Percentiles rank a stretch among this genome's conserved stretches.
Evolutionary conservation across 176 grass and related monocot species (phyloP).

Genomic region (Musa itinerans): DNA sequence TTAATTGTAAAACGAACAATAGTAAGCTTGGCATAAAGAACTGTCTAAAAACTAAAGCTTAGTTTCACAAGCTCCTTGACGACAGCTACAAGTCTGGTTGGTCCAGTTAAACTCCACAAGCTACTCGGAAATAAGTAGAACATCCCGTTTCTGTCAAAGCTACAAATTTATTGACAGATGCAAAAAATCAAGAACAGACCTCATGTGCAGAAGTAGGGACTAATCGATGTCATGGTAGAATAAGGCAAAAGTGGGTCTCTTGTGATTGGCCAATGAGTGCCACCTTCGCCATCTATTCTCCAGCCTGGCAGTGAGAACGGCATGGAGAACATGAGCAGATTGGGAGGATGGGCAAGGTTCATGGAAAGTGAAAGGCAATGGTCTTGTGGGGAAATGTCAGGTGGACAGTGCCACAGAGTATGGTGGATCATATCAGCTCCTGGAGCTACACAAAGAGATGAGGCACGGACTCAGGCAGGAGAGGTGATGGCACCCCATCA

Average conservation of each 20-base stretch:
- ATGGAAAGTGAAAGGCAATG: slow-evolving; percentile 71
- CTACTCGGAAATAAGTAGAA: slow-evolving; percentile 12
- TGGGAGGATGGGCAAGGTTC: slow-evolving; percentile 58
- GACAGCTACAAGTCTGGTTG: slow-evolving; percentile 7
- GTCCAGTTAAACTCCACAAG: slow-evolving; percentile 8
- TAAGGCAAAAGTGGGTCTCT: slow-evolving; percentile 55
- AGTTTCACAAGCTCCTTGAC: not conserved
- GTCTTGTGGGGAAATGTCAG: slow-evolving; percentile 57
- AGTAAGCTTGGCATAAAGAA: slow-evolving; percentile 19
- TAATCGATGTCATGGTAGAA: slow-evolving; percentile 72
- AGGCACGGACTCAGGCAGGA: slow-evolving; percentile 58
- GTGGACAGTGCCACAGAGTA: slow-evolving; percentile 58
- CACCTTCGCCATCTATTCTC: slow-evolving; percentile 69
- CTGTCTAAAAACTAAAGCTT: slow-evolving; percentile 7
- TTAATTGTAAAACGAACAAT: slow-evolving; percentile 10
- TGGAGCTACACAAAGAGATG: slow-evolving; percentile 70
- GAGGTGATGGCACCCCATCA: slow-evolving; percentile 84
- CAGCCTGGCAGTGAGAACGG: slow-evolving; percentile 68
- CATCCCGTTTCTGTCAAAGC: slow-evolving; percentile 39
- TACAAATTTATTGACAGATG: slow-evolving; percentile 25
- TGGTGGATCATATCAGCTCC: slow-evolving; percentile 47
- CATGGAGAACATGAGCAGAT: slow-evolving; percentile 44
- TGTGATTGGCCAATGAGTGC: slow-evolving; percentile 51
- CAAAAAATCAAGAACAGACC: slow-evolving; percentile 90
- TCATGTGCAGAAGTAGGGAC: slow-evolving; percentile 47